Conservation (phyloP, 192 early-diverging fungal species). For the Coemansia erecta region DNA sequence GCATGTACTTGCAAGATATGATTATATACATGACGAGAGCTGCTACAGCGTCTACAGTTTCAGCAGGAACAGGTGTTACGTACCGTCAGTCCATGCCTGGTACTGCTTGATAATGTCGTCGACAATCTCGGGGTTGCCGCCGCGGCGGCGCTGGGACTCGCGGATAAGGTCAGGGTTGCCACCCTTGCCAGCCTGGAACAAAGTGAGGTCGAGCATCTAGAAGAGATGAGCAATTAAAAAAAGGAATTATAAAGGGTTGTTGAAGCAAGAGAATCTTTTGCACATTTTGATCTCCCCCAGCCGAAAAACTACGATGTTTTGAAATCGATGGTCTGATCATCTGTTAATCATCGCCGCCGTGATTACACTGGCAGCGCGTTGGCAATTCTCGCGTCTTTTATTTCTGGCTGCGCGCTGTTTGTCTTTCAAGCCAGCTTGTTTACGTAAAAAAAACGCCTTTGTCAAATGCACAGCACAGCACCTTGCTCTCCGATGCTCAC, state of each 20-base stretch:
- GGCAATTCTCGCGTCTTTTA: too few relatives aligned
- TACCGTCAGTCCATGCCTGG: conserved; percentile 85
- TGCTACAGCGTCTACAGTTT: too few relatives aligned
- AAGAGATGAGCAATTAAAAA: background rate
- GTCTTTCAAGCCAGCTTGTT: background rate
- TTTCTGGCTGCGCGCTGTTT: background rate
- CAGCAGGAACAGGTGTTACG: conserved; percentile 4
- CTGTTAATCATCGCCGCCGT: background rate
- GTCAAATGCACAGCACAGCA: background rate
- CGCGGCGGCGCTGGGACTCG: conserved; percentile 91
- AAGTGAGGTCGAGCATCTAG: conserved; percentile 86
- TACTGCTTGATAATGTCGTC: conserved; percentile 91
- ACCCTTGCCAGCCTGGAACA: conserved; percentile 87
- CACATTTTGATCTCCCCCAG: background rate
- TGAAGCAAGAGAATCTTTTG: background rate
- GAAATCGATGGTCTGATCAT: background rate
- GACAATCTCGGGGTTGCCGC: conserved; percentile 77
- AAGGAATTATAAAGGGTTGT: background rate
- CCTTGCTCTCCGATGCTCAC: background rate
- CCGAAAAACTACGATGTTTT: background rate
- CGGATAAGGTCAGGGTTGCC: conserved; percentile 90
- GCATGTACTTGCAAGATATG: too few relatives aligned
- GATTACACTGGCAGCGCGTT: background rate
- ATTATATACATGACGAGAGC: too few relatives aligned
- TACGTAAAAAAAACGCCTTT: background rate